These are phyloP conservation scores for Euphorbia schlechtendalii DNA, from an alignment of 441 rosid species.

Conservation along the genomic window DNA sequence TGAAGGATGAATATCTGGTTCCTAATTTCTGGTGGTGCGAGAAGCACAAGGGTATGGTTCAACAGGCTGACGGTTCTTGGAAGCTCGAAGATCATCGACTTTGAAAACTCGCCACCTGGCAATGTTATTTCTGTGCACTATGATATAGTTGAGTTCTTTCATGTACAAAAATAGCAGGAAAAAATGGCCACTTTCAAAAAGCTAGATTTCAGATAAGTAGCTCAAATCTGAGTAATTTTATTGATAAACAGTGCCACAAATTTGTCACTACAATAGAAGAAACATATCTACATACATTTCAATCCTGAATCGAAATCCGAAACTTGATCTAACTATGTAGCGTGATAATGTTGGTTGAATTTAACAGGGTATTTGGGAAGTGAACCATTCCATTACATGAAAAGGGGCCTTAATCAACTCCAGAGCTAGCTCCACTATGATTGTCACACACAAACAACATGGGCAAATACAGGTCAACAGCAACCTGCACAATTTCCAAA, in stretches of 20 bases:
- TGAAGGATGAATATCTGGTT: conserved; percentile 36
- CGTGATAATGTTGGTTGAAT: background rate
- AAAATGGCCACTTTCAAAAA: no score
- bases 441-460: conserved; percentile 51
- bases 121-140: background rate
- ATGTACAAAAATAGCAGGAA: no score
- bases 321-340: background rate
- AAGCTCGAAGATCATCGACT: background rate
- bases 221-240: background rate
- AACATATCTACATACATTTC: background rate
- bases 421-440: conserved; percentile 57
- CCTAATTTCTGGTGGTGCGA: conserved; percentile 43
- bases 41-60: conserved; percentile 39
- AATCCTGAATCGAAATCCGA: background rate
- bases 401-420: conserved; percentile 66
- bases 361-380: conserved; percentile 58
- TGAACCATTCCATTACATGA: conserved; percentile 69
- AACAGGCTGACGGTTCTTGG: conserved; percentile 35
- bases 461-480: conserved; percentile 51
- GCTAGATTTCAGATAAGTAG: background rate
- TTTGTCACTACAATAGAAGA: background rate
- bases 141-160: no score
- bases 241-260: background rate
- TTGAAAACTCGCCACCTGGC: background rate
- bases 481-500: conserved; percentile 39